A percentile compares a stretch with the other conserved stretches of the same genome.
These are phyloP conservation scores for Saksenaea oblongispora DNA, from an alignment of 371 early-diverging fungal genomes.

Conservation along the genomic window DNA sequence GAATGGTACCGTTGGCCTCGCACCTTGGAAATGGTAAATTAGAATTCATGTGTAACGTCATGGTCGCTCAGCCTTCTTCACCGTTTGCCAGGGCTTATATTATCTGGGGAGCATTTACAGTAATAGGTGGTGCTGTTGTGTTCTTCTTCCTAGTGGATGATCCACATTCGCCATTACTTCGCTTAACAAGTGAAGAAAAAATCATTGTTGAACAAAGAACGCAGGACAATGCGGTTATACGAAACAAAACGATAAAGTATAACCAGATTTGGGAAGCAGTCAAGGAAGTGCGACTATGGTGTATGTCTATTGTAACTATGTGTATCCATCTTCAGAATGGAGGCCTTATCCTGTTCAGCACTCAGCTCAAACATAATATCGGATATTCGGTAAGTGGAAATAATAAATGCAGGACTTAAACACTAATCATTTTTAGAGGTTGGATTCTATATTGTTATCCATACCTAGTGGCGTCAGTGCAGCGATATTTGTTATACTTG, in stretches of 20 bases:
- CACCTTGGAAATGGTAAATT: slow-evolving; percentile 27
- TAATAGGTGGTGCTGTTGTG: slow-evolving; percentile 26
- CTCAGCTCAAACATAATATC: slow-evolving; percentile 32
- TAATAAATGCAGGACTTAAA: background rate
- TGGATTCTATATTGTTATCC: slow-evolving; percentile 35
- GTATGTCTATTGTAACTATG: slow-evolving; percentile 20
- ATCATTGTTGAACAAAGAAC: slow-evolving; percentile 34
- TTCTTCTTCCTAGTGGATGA: slow-evolving; percentile 36
- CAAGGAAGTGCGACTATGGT: slow-evolving; percentile 33
- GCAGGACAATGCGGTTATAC: slow-evolving; percentile 37
- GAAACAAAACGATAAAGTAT: slow-evolving; percentile 23
- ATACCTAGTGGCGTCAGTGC: slow-evolving; percentile 27
- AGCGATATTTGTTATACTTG: slow-evolving; percentile 18
- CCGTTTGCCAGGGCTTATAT: slow-evolving; percentile 32
- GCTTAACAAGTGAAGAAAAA: slow-evolving; percentile 32
- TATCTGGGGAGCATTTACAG: slow-evolving; percentile 35
- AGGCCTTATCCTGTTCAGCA: slow-evolving; percentile 38
- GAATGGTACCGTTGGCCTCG: slow-evolving; percentile 16
- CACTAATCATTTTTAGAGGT: background rate
- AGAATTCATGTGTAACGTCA: background rate
- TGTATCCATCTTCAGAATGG: slow-evolving; percentile 34
- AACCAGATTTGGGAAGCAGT: slow-evolving; percentile 35
- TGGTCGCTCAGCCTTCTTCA: background rate
- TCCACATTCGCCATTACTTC: slow-evolving; percentile 23
- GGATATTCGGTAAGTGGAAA: slow-evolving; percentile 38